phyloP scores from a whole-genome alignment of 1,139 yeast genomes.

The Zygoascus hellenicus region DNA sequence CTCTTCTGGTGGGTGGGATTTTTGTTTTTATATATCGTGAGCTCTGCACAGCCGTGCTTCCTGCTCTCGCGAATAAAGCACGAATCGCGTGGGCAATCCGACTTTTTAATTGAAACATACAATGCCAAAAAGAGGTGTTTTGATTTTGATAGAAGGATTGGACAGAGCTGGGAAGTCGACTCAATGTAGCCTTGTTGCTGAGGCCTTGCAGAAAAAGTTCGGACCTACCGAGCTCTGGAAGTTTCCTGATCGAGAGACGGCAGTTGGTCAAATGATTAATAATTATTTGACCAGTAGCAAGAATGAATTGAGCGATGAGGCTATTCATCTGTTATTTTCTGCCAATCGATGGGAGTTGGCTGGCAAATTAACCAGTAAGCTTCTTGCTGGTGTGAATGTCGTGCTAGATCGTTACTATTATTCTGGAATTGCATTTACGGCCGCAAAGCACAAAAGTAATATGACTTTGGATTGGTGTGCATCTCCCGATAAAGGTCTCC shows the following conservation, averaged over 20 bases:
- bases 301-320: slow-evolving; percentile 44
- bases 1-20: not conserved
- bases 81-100: too few species aligned
- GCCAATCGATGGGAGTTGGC: slow-evolving; percentile 93
- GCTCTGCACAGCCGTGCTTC: too few species aligned
- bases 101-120: not conserved
- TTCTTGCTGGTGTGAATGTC: slow-evolving; percentile 53
- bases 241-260: slow-evolving; percentile 84
- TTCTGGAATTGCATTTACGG: slow-evolving; percentile 88
- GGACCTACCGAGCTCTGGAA: slow-evolving; percentile 48
- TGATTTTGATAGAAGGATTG: slow-evolving; percentile 84
- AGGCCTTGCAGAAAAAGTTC: slow-evolving; percentile 32
- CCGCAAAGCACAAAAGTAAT: slow-evolving; percentile 58
- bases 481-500: slow-evolving; percentile 76
- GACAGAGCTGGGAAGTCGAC: slow-evolving; percentile 96
- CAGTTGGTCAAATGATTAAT: slow-evolving; percentile 73
- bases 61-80: too few species aligned
- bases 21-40: not conserved
- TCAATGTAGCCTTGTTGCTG: slow-evolving; percentile 53
- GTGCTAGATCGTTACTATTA: slow-evolving; percentile 84
- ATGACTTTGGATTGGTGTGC: slow-evolving; percentile 68
- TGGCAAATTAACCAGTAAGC: slow-evolving; percentile 40
- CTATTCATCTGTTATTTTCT: slow-evolving; percentile 81
- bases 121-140: slow-evolving; percentile 47
- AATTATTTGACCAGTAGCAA: slow-evolving; percentile 47